Evolutionary conservation across 2,329 filamentous ascomycete species (phyloP).

Genomic region (Aspergillus sojae): DNA sequence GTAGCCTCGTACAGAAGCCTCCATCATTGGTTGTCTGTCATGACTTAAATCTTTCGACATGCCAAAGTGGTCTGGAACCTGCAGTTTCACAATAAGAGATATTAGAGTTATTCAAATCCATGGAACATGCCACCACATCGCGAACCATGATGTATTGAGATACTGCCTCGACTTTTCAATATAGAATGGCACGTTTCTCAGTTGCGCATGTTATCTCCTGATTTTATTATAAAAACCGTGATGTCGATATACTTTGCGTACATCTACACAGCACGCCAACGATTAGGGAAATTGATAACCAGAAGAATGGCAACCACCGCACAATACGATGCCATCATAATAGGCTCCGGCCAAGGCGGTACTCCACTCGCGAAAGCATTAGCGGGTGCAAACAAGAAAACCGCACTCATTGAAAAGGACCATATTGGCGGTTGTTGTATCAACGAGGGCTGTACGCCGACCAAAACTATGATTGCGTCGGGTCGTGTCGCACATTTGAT

Average conservation of each 20-base stretch:
- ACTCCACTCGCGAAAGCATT: conserved; percentile 8
- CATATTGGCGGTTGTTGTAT: conserved; percentile 58
- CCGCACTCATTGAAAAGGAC: conserved; percentile 13
- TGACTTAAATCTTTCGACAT: too few species aligned
- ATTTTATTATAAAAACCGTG: background rate
- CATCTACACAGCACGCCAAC: background rate
- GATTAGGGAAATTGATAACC: background rate
- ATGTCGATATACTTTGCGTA: background rate
- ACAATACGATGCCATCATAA: conserved; percentile 12
- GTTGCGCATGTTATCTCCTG: too few species aligned
- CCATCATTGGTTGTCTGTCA: too few species aligned
- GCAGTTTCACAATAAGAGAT: background rate
- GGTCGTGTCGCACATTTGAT: conserved; percentile 51
- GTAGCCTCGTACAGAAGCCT: background rate
- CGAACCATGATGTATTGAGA: background rate
- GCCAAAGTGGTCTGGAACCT: background rate
- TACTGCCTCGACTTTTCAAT: background rate
- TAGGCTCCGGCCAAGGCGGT: conserved; percentile 14
- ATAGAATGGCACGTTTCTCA: too few species aligned
- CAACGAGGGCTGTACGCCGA: conserved; percentile 60
- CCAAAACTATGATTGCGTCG: conserved; percentile 60
- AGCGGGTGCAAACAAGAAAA: conserved; percentile 7
- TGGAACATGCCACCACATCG: background rate
- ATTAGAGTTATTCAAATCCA: background rate
- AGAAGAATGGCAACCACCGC: conserved; percentile 4